Percentiles rank a stretch among this genome's conserved stretches.
These are phyloP conservation scores for Eutrema salsugineum DNA, from an alignment of 441 rosid species.

Conservation along the genomic window DNA sequence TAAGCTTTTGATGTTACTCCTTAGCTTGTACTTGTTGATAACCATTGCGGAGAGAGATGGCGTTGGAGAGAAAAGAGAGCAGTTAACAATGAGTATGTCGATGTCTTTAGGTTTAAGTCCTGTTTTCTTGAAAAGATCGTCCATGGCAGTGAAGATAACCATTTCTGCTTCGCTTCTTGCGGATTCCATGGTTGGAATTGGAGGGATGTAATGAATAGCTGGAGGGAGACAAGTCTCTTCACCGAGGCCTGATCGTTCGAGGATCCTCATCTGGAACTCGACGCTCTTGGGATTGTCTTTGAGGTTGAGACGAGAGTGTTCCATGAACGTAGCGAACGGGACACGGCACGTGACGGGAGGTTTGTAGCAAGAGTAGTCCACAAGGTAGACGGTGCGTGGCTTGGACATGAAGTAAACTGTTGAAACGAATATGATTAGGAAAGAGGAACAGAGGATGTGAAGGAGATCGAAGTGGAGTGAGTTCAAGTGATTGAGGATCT, in stretches of 20 bases:
- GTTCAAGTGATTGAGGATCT: constrained; percentile 42
- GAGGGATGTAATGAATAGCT: constrained; percentile 86
- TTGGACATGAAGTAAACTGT: constrained; percentile 93
- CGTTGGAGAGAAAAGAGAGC: constrained; percentile 89
- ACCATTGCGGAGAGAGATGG: constrained; percentile 93
- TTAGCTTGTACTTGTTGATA: constrained; percentile 75
- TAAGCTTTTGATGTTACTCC: constrained; percentile 87
- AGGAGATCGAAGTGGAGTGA: constrained; percentile 62
- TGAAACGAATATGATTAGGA: constrained; percentile 50
- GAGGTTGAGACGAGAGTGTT: constrained; percentile 69
- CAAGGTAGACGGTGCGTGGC: constrained; percentile 79
- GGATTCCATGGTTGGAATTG: constrained; percentile 73
- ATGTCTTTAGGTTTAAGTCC: constrained; percentile 75
- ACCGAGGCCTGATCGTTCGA: constrained; percentile 86
- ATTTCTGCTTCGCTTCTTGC: constrained; percentile 71
- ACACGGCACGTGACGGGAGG: constrained; percentile 84
- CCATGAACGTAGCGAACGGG: constrained; percentile 89
- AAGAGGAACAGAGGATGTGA: constrained; percentile 60
- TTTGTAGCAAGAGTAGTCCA: constrained; percentile 79
- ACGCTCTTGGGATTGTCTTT: constrained; percentile 74
- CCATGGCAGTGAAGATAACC: constrained; percentile 84
- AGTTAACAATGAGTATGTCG: constrained; percentile 81
- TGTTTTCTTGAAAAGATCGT: constrained; percentile 63
- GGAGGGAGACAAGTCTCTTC: constrained; percentile 93
- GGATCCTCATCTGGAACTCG: constrained; percentile 85